These are phyloP conservation scores for Coniochaeta sp. DNA, from an alignment of 2,329 filamentous ascomycete genomes.

Conservation along the genomic window DNA sequence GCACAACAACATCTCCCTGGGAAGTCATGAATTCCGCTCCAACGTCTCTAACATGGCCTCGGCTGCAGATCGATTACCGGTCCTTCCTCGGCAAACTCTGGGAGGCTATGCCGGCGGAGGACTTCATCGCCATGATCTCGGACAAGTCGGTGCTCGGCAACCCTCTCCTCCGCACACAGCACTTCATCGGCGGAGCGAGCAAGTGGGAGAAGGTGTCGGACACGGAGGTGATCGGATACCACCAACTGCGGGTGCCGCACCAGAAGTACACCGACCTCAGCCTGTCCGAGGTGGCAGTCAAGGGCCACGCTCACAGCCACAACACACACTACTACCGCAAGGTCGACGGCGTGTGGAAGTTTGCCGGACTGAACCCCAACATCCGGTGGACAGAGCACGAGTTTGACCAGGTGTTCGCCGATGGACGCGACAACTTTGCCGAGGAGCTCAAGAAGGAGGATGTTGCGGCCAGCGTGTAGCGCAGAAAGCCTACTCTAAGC, in stretches of 20 bases:
- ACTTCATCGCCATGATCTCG: constrained; percentile 56
- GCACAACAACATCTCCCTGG: neutral
- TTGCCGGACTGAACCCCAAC: constrained; percentile 47
- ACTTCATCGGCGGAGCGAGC: constrained; percentile 53
- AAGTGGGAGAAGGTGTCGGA: constrained; percentile 50
- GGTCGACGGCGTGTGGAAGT: constrained; percentile 54
- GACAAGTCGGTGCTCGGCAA: constrained; percentile 51
- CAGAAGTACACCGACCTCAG: constrained; percentile 51
- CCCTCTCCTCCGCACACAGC: constrained; percentile 55
- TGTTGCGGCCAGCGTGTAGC: neutral
- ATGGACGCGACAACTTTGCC: constrained; percentile 30
- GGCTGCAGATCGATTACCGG: constrained; percentile 60
- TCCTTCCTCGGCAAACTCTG: constrained; percentile 53
- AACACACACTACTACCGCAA: constrained; percentile 53
- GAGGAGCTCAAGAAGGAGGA: constrained; percentile 9
- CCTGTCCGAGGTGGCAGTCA: constrained; percentile 40
- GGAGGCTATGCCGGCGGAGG: constrained; percentile 53
- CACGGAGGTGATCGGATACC: constrained; percentile 51
- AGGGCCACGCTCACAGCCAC: constrained; percentile 53
- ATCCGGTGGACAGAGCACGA: constrained; percentile 53
- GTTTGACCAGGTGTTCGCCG: constrained; percentile 47
- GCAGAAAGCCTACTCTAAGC: no score
- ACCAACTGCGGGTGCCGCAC: constrained; percentile 56
- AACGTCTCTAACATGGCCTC: neutral
- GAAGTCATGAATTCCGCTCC: neutral